These are phyloP conservation scores for Nicotiana paniculata DNA, from an alignment of 257 asterid genomes.

Conservation along the genomic window DNA sequence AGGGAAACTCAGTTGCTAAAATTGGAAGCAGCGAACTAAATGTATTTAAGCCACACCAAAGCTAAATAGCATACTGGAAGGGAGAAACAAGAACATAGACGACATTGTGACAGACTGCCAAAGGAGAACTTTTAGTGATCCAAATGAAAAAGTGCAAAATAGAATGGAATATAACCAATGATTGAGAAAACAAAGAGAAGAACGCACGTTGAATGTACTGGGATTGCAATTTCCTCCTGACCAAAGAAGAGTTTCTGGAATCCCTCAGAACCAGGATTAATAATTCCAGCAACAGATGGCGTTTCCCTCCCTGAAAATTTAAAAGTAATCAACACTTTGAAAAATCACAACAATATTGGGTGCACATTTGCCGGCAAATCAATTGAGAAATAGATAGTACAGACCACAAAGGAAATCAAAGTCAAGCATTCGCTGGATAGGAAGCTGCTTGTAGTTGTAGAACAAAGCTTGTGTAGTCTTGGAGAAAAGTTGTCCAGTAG, in stretches of 20 bases:
- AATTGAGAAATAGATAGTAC: constrained; percentile 10
- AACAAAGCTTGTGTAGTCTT: constrained; percentile 85
- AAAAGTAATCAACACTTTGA: constrained; percentile 13
- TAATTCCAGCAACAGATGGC: constrained; percentile 97
- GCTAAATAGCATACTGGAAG: neutral
- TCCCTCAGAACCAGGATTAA: constrained; percentile 99
- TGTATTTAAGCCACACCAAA: neutral
- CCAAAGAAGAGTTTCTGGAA: constrained; percentile 97
- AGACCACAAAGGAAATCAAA: constrained; percentile 95
- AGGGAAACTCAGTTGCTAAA: neutral
- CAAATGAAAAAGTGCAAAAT: neutral
- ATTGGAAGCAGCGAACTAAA: neutral
- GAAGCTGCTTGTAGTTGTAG: constrained; percentile 92
- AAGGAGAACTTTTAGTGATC: neutral
- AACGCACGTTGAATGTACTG: constrained; percentile 85
- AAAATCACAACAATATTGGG: neutral
- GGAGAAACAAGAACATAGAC: neutral
- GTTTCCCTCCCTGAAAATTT: constrained; percentile 79
- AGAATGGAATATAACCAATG: neutral
- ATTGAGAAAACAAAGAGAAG: constrained; percentile 1
- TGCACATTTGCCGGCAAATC: neutral
- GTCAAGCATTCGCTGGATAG: constrained; percentile 99
- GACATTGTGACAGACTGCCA: neutral
- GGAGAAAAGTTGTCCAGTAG: constrained; percentile 91
- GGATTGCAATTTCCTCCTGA: constrained; percentile 97